phyloP scores from a whole-genome alignment of 2,329 filamentous ascomycete genomes.

The Pseudopyricularia cyperi region DNA sequence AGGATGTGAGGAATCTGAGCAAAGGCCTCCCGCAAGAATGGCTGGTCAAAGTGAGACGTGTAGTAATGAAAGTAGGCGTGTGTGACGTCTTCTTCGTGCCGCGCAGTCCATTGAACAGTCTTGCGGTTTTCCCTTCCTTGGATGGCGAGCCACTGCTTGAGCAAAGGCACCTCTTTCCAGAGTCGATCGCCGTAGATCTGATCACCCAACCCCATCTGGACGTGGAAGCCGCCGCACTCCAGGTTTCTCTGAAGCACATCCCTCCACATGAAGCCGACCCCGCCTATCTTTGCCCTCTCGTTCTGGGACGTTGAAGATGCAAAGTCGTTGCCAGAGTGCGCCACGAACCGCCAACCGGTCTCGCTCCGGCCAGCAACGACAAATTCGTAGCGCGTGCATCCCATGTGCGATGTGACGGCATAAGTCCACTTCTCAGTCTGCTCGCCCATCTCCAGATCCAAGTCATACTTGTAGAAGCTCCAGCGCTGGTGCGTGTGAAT shows the following conservation, averaged over 20 bases:
- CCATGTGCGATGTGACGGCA: conserved; percentile 89
- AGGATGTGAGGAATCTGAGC: conserved; percentile 92
- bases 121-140: conserved; percentile 88
- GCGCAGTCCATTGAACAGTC: conserved; percentile 81
- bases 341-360: conserved; percentile 88
- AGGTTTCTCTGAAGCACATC: conserved; percentile 95
- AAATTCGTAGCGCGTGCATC: conserved; percentile 97
- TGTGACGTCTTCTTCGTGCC: conserved; percentile 87
- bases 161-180: conserved; percentile 87
- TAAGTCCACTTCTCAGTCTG: conserved; percentile 87
- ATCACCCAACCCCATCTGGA: conserved; percentile 80
- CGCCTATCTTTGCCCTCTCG: conserved; percentile 75
- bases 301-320: conserved; percentile 74
- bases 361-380: conserved; percentile 83
- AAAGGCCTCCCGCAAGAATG: conserved; percentile 86
- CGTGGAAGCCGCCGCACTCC: conserved; percentile 91
- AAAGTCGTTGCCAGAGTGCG: conserved; percentile 94
- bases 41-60: conserved; percentile 95
- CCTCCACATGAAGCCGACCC: conserved; percentile 96
- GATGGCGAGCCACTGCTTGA: conserved; percentile 92
- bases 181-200: conserved; percentile 92
- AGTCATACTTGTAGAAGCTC: conserved; percentile 91
- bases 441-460: conserved; percentile 84
- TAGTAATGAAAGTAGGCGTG: conserved; percentile 99
- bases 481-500: conserved; percentile 87